Conservation (phyloP, 805 yeast genomes). For the Allodekkera sacchari region DNA sequence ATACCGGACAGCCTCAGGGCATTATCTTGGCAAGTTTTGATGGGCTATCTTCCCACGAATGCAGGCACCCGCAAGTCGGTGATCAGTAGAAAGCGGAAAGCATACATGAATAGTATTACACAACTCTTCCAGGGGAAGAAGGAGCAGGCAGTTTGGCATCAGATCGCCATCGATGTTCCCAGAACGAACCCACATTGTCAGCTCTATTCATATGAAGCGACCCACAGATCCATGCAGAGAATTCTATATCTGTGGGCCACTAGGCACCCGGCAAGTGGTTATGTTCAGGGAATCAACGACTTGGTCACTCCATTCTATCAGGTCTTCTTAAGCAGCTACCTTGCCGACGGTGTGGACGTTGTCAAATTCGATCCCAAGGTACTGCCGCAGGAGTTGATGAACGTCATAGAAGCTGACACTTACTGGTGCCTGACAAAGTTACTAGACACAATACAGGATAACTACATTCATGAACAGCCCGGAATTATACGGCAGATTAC, state of each 20-base stretch:
- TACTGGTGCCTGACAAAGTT: constrained; percentile 94
- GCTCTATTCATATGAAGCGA: constrained; percentile 57
- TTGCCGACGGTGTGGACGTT: constrained; percentile 36
- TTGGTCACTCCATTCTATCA: constrained; percentile 89
- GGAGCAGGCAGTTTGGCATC: constrained; percentile 87
- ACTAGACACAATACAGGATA: constrained; percentile 91
- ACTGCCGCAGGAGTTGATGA: constrained; percentile 51
- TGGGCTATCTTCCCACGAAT: constrained; percentile 88
- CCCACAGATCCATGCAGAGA: constrained; percentile 73
- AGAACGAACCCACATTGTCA: constrained; percentile 83
- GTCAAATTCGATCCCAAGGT: constrained; percentile 55
- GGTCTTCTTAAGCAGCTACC: constrained; percentile 67
- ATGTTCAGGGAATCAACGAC: constrained; percentile 96
- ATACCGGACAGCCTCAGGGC: constrained; percentile 78
- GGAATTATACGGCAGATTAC: constrained; percentile 89
- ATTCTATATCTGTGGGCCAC: constrained; percentile 90
- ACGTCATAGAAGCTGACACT: constrained; percentile 85
- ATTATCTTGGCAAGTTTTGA: constrained; percentile 76
- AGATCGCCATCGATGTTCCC: constrained; percentile 89
- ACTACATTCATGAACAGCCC: constrained; percentile 96
- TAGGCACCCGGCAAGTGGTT: constrained; percentile 95
- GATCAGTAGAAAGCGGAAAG: constrained; percentile 72
- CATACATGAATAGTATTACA: constrained; percentile 67
- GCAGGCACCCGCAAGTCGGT: constrained; percentile 64
- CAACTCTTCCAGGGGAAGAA: constrained; percentile 51